phyloP scores from a whole-genome alignment of 306 rosid species.

The Vigna unguiculata region DNA sequence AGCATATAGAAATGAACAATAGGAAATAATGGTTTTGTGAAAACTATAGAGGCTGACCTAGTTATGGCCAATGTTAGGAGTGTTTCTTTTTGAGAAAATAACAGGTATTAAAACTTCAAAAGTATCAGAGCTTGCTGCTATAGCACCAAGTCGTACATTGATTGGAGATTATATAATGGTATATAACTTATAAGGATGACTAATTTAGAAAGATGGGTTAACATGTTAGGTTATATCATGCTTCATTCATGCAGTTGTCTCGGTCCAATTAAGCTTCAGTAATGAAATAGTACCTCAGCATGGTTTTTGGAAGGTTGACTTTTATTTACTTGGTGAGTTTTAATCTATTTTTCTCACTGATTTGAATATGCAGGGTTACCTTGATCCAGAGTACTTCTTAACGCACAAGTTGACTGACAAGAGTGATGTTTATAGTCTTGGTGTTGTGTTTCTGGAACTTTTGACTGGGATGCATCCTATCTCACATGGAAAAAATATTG shows the following conservation, averaged over 20 bases:
- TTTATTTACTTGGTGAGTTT: conserved; percentile 5
- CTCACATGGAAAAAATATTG: conserved; percentile 90
- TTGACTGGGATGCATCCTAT: conserved; percentile 93
- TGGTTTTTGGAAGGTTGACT: neutral
- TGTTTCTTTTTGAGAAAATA: neutral
- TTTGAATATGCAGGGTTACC: conserved; percentile 78
- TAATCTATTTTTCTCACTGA: conserved; percentile 1
- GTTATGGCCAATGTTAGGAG: neutral
- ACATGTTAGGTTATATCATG: neutral
- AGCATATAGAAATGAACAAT: too few species aligned
- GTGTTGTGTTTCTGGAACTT: conserved; percentile 89
- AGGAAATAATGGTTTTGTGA: neutral
- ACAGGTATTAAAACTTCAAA: neutral
- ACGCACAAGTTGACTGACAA: conserved; percentile 91
- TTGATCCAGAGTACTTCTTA: conserved; percentile 95
- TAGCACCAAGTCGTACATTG: neutral
- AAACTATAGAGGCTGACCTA: neutral
- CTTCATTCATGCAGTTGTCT: neutral
- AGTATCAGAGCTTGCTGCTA: neutral
- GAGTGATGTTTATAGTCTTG: conserved; percentile 96
- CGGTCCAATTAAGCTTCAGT: neutral
- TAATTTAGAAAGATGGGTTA: neutral
- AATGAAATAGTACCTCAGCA: neutral
- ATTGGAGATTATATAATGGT: neutral
- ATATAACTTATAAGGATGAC: neutral